These are phyloP conservation scores for Sphagnurus paluster DNA, from an alignment of 1,284 basidiomycete species.

Conservation along the genomic window DNA sequence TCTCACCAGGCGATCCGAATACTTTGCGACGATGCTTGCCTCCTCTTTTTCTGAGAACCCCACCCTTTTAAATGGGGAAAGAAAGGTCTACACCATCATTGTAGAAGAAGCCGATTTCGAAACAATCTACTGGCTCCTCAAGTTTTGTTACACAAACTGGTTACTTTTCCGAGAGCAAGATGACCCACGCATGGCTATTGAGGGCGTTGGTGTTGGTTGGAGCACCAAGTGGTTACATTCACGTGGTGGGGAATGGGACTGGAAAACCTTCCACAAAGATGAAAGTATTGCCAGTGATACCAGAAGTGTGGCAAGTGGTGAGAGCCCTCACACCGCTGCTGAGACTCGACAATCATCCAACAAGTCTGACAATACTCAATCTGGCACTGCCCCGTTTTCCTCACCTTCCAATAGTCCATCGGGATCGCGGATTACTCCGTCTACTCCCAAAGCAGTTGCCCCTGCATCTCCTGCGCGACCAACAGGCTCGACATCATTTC, in stretches of 20 bases:
- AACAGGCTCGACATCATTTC: conserved; percentile 13
- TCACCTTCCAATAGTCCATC: conserved; percentile 17
- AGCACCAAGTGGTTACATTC: conserved; percentile 56
- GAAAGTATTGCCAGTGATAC: conserved; percentile 36
- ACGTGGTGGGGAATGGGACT: conserved; percentile 65
- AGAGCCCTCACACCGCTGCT: conserved; percentile 37
- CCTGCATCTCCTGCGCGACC: conserved; percentile 22
- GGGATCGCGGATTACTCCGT: conserved; percentile 13
- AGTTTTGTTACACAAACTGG: conserved; percentile 82
- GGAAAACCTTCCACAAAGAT: conserved; percentile 58
- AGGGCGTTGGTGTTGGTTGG: conserved; percentile 63
- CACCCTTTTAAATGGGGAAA: conserved; percentile 41
- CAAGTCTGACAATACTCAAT: conserved; percentile 29
- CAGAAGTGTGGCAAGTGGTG: conserved; percentile 41
- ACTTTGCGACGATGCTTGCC: conserved; percentile 78
- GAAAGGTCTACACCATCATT: conserved; percentile 64
- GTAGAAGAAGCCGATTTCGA: conserved; percentile 84
- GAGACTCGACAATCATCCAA: conserved; percentile 28
- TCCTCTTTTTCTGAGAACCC: conserved; percentile 69
- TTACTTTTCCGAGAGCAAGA: conserved; percentile 64
- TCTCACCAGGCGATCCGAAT: conserved; percentile 71
- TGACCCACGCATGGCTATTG: conserved; percentile 62
- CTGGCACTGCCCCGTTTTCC: conserved; percentile 15
- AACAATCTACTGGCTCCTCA: conserved; percentile 82
- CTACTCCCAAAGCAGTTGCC: conserved; percentile 21